Evolutionary conservation across 495 filamentous ascomycete genomes (phyloP), one percentile per base, ranked within the genome.

Genomic region (Opeltia flavorubescens): DNA sequence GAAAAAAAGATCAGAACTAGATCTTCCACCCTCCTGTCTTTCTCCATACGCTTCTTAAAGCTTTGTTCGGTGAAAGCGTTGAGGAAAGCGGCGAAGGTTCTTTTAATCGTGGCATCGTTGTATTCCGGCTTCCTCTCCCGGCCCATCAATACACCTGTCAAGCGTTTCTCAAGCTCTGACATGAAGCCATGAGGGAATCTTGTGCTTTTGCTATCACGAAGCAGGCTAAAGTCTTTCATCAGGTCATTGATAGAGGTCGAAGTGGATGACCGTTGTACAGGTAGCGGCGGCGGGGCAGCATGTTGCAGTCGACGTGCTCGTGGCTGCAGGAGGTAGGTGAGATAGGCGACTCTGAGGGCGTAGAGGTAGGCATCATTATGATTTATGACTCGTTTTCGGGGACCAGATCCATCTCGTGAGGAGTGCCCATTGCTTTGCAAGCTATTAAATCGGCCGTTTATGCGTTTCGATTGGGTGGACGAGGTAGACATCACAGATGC

Each of bases 21-120:
- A 55, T 94, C 88, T 62, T 99, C 93, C 18, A 94, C 80, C 56
- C 88, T 79, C 44, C 93, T 76, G 59, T 95, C 91, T 65, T 95
- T 94, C 54, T 95, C 87, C 71, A 95, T 83, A 43, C 72, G 69
- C 57, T 81, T 83, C 46, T 77, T 76, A 55, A 83, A 86, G 24
- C 73, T 72, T 35, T 77, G 75, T 44, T 83, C 77, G 48, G 78
- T 86, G 56, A 89, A 72, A 24, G 77, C 75, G 49, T 86, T 86
- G 55, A 86, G 74, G 62, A 83, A 89, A 43, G 70, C 83, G 51
- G 75, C 89, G 66, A 85, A 96, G 46, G 76, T 84, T 56, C 79
- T 77, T 66, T 81, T 91, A 59, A 83, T 84, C 65, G 68, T 63
- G 49, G 68, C 72, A 73, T 86, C 86, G 56, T 72, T 82, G 61